These are phyloP conservation scores for Pythium rhizo-oryzae DNA, from an alignment of 352 stramenopile genomes.

Conservation along the genomic window DNA sequence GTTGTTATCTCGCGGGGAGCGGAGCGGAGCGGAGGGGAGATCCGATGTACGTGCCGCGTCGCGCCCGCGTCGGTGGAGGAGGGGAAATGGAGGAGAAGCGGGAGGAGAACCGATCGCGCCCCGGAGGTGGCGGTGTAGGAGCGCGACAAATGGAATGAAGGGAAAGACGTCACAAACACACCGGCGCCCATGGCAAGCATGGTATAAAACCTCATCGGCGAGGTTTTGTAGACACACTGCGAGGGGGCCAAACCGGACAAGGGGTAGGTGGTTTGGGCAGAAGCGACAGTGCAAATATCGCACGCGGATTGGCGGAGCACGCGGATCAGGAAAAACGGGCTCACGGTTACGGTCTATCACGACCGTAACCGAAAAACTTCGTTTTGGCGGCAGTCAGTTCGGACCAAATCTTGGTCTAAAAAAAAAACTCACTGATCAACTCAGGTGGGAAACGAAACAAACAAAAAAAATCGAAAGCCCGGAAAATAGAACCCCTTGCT, in stretches of 20 bases:
- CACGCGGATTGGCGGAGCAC: conserved; percentile 6
- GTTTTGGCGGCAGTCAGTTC: conserved; percentile 11
- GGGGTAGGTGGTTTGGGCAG: conserved; percentile 9
- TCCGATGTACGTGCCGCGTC: too few species aligned
- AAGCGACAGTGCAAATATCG: background rate
- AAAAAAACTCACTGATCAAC: background rate
- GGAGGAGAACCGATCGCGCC: background rate
- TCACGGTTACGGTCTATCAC: conserved; percentile 2
- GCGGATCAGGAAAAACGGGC: conserved; percentile 10
- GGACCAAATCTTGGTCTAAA: background rate
- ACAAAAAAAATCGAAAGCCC: background rate
- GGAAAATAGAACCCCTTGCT: background rate
- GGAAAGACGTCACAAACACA: conserved; percentile 11
- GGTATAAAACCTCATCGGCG: conserved; percentile 9
- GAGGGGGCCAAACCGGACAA: conserved; percentile 26
- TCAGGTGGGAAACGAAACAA: background rate
- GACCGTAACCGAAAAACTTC: conserved; percentile 15
- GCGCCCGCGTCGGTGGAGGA: background rate
- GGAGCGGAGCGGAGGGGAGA: background rate
- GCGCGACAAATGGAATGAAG: conserved; percentile 9
- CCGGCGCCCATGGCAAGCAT: background rate
- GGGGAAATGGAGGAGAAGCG: background rate
- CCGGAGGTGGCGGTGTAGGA: background rate
- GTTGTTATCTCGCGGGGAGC: background rate
- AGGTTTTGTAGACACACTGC: conserved; percentile 4